Conservation (phyloP, 2,329 filamentous ascomycete genomes). For the Didymella exigua region DNA sequence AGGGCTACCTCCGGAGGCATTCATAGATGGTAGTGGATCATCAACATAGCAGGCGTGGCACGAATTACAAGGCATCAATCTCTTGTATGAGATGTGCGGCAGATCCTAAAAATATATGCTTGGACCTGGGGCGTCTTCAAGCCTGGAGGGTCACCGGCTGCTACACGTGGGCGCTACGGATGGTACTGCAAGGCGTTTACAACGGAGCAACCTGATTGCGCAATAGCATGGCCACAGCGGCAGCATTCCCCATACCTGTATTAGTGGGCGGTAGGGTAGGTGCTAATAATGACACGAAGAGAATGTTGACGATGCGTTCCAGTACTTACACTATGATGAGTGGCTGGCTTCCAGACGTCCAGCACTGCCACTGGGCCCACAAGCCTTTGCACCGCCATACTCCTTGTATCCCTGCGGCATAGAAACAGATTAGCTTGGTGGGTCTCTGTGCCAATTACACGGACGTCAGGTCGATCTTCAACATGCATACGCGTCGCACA, state of each 20-base stretch:
- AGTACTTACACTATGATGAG: not conserved
- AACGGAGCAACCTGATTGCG: not conserved
- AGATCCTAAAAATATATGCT: not conserved
- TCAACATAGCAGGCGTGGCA: not conserved
- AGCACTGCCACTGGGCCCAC: slow-evolving; percentile 21
- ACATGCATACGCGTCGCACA: slow-evolving; percentile 1
- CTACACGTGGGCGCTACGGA: no score
- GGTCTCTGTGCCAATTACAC: slow-evolving; percentile 9
- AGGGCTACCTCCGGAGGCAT: not conserved
- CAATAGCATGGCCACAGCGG: not conserved
- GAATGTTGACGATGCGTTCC: not conserved
- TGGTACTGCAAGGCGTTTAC: slow-evolving; percentile 9
- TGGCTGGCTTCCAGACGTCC: slow-evolving; percentile 1
- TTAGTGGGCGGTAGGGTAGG: not conserved
- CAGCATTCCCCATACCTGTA: not conserved
- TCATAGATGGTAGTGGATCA: not conserved
- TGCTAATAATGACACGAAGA: not conserved
- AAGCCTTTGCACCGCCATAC: slow-evolving; percentile 25
- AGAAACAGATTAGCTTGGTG: slow-evolving; percentile 10
- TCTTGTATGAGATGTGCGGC: not conserved
- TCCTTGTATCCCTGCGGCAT: slow-evolving; percentile 19
- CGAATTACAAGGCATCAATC: not conserved
- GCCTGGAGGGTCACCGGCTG: no score
- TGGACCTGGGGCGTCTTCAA: no score
- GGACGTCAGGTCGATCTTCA: not conserved